Evolutionary conservation across 345 rosid species (phyloP), one percentile per base, ranked within the genome.

Genomic region (Arabis alpina): DNA sequence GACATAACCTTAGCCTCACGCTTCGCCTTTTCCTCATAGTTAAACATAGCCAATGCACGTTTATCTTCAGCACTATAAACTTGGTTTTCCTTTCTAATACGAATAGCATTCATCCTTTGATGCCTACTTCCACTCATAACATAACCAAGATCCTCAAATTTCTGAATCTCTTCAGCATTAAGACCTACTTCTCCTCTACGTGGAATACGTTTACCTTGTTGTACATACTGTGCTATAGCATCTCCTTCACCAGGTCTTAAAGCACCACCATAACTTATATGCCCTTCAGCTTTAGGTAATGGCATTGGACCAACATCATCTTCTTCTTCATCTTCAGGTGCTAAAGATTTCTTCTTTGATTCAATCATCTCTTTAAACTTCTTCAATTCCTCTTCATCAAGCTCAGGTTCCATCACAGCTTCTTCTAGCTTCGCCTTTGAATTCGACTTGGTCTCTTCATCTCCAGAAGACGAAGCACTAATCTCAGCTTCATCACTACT

Each of bases 111-210:
- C 96, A 91, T 94, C 80, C 97, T 89, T 75, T 88, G 95, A 65
- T 94, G 97, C 74, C 99, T 89, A 65, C 96, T 88, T 61, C 97
- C 99, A 84, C 99, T 94, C 99, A 91, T 94, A 71, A 94, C 99
- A 80, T 88, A 89, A 65, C 97, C 99, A 82, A 91, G 96, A 76
- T 37, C 12, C 86, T 94, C 99, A 67, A 88, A 92, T 78, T 86
- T 95, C 61, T 81, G 86, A 83, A 95, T 95, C 82, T 92, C 98
- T 14, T 95, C 99, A 1, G 98, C 98, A 16, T 92, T 88, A 45
- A 95, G 88, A 85, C 98, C 99, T 80, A 95, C 99, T 84, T 95
- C 99, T 68, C 99, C 99, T 90, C 99, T 88, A 61, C 97, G 89
- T 6, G 97, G 99, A 39, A 94, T 94, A 85, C 97, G 96, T 80